Conservation (phyloP, 805 yeast genomes). For the Starmerella lactis-condensi region DNA sequence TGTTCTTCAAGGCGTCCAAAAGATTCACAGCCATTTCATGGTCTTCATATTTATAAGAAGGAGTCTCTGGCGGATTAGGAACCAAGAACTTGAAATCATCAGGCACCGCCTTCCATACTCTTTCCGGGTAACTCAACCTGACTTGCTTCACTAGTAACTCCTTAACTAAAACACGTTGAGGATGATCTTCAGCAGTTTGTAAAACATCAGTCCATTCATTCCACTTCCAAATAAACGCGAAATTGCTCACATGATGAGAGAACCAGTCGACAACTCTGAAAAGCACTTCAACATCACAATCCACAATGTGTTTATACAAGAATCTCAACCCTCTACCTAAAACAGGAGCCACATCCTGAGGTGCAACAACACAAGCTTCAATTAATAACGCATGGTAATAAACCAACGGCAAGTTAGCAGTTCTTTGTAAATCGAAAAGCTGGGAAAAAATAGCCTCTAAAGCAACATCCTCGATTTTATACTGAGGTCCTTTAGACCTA, state of each 20-base stretch:
- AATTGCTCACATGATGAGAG: constrained; percentile 78
- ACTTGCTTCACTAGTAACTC: constrained; percentile 72
- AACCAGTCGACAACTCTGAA: constrained; percentile 75
- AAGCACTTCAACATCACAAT: constrained; percentile 58
- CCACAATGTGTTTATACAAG: constrained; percentile 47
- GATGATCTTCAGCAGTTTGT: constrained; percentile 38
- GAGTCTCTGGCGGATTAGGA: constrained; percentile 22
- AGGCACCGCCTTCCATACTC: constrained; percentile 56
- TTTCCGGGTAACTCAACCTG: constrained; percentile 55
- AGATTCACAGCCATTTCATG: constrained; percentile 22
- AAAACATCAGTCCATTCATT: constrained; percentile 57
- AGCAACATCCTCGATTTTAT: constrained; percentile 81
- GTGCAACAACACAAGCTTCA: constrained; percentile 69
- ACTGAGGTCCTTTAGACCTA: constrained; percentile 44
- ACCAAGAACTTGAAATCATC: constrained; percentile 31
- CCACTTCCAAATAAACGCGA: constrained; percentile 96
- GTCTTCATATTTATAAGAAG: constrained; percentile 24
- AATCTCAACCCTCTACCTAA: constrained; percentile 81
- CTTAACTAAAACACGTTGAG: constrained; percentile 51
- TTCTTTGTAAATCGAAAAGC: constrained; percentile 53
- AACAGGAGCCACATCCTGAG: constrained; percentile 76
- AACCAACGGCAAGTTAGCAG: constrained; percentile 38
- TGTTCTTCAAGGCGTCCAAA: constrained; percentile 19
- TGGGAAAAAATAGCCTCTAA: constrained; percentile 64
- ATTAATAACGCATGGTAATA: constrained; percentile 73